Evolutionary conservation across 1,284 basidiomycete genomes (phyloP).

Genomic region (Malassezia sp.): DNA sequence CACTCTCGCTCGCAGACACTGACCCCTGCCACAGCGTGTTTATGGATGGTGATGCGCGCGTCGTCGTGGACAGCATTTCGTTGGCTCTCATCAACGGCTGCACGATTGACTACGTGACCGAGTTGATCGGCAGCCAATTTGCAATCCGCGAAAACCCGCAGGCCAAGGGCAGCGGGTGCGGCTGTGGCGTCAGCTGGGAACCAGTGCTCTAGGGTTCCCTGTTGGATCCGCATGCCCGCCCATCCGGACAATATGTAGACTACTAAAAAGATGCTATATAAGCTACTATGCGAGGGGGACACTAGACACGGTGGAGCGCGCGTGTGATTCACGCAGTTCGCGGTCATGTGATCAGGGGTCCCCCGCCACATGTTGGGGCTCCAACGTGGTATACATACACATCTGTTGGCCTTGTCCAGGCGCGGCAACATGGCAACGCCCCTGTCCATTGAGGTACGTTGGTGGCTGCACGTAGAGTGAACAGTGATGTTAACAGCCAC

Average conservation of each 20-base stretch:
- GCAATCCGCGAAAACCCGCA: constrained; percentile 68
- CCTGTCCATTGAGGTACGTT: no score
- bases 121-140: constrained; percentile 79
- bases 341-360: no score
- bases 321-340: no score
- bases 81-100: constrained; percentile 67
- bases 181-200: constrained; percentile 84
- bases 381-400: no score
- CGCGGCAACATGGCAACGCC: no score
- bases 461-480: no score
- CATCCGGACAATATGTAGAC: background rate
- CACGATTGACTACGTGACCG: constrained; percentile 75
- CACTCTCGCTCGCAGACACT: no score
- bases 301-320: no score
- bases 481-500: background rate
- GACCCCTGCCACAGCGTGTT: constrained; percentile 56
- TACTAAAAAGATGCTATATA: background rate
- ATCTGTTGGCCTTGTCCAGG: no score
- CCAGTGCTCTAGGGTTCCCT: constrained; percentile 43
- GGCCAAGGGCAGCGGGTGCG: constrained; percentile 70
- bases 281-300: no score
- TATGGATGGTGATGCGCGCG: constrained; percentile 47
- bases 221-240: background rate
- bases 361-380: no score
- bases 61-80: constrained; percentile 70